These are phyloP conservation scores for Angomonas deanei DNA, from an alignment of 208 protist genomes.

Conservation along the genomic window DNA sequence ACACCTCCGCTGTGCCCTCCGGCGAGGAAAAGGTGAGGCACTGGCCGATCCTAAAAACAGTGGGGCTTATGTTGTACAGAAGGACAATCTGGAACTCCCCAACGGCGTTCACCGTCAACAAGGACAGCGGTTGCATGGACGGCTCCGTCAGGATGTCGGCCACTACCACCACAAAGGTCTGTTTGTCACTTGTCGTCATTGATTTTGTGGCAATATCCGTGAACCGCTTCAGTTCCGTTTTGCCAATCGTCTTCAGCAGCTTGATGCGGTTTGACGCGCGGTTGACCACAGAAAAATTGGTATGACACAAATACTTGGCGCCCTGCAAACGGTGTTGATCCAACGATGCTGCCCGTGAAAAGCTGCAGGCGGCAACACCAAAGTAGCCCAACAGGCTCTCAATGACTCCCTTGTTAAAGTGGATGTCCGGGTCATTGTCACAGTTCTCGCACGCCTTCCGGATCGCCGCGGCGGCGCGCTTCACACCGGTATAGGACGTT, in stretches of 20 bases:
- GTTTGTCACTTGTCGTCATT: background rate
- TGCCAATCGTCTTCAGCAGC: slow-evolving; percentile 36
- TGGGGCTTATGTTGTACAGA: slow-evolving; percentile 44
- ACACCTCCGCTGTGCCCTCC: slow-evolving; percentile 5
- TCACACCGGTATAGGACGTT: slow-evolving; percentile 35
- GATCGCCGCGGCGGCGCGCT: slow-evolving; percentile 49
- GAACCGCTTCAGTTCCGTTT: slow-evolving; percentile 49
- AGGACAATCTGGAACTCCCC: slow-evolving; percentile 51
- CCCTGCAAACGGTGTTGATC: slow-evolving; percentile 55
- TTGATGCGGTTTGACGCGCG: slow-evolving; percentile 38
- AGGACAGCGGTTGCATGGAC: slow-evolving; percentile 55
- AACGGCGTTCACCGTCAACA: slow-evolving; percentile 39
- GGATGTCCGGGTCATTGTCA: slow-evolving; percentile 60
- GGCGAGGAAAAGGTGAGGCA: slow-evolving; percentile 30
- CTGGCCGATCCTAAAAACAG: slow-evolving; percentile 56
- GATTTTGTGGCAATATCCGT: slow-evolving; percentile 8
- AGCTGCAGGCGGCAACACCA: slow-evolving; percentile 43
- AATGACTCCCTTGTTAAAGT: slow-evolving; percentile 76
- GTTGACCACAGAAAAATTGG: slow-evolving; percentile 40
- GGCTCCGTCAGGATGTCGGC: slow-evolving; percentile 65
- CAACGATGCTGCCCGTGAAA: slow-evolving; percentile 39
- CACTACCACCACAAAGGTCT: slow-evolving; percentile 22
- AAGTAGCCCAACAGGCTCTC: slow-evolving; percentile 71
- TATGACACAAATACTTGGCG: slow-evolving; percentile 31
- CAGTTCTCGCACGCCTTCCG: slow-evolving; percentile 38